Base-by-base conservation (phyloP, 1,284 basidiomycete genomes). In the Anthracocystis walkeri region DNA sequence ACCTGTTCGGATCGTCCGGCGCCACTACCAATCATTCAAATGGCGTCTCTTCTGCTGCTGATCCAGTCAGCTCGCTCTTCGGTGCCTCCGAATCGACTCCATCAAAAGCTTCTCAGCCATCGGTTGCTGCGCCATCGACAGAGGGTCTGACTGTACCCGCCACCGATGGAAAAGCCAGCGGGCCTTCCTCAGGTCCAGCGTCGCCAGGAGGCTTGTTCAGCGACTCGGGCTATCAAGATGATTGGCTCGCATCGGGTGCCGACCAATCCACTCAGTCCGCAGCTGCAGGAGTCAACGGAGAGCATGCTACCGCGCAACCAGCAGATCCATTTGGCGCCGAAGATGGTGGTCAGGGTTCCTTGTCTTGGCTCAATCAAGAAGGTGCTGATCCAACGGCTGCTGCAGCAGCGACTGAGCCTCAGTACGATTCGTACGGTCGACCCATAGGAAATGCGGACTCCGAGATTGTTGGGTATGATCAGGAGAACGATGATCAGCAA, bases 211-310 rank as follows among this genome's bases (percentile, higher is more conserved):
- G 42, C 20, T 67, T 77, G 14, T 77, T 77, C 49, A 61, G 53
- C 44, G 66, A 73, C 25, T 66, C 70, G 55, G 56, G 49, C 55
- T 66, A 69, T 29, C 61, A 73, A 31, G 75, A 77, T 48, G 75
- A 77, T 44, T 77, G 75, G 75, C 64, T 77, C n/a, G 58, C 38
- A 20, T 46, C 58, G 4, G 54, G 40, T 7, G 40, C 44, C 2
- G 60, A 72, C 8, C 65, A 65, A 12, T 12, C 5, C 14, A 41
- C 46, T 12, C 42, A 27, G 21, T 16, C 50, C 8, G 35, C 40
- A 14, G 29, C 63, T 49, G 44, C 53, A 23, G 33, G 8, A 12
- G 27, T 27, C 1, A 49, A 57, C 20, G 63, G 21, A 18, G 50
- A 55, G 14, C 29, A 38, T 3, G 10, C 41, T 16, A 18, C 51